A percentile compares a stretch with the other conserved stretches of the same genome.
Conservation (phyloP, 176 grass and related monocot species). For the Metroxylon sagu region DNA sequence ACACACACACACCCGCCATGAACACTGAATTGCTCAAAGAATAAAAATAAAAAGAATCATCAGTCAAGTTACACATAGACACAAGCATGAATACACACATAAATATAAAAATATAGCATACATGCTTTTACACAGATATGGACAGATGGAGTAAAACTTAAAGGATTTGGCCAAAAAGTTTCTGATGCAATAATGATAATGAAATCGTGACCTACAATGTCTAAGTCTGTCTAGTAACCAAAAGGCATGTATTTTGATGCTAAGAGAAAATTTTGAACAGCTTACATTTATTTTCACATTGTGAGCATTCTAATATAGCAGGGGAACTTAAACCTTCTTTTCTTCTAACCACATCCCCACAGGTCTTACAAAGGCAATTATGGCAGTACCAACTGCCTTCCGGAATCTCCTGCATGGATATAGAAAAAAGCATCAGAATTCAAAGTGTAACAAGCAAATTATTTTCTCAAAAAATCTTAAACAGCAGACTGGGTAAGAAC, state of each 20-base stretch:
- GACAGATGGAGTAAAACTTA: no score
- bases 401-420: slow-evolving; percentile 50
- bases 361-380: slow-evolving; percentile 59
- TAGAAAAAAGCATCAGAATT: neutral
- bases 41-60: no score
- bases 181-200: neutral
- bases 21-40: no score
- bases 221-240: neutral
- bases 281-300: slow-evolving; percentile 70
- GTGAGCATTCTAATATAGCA: slow-evolving; percentile 48
- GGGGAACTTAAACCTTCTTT: slow-evolving; percentile 37
- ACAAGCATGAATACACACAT: no score
- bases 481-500: neutral
- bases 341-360: slow-evolving; percentile 40
- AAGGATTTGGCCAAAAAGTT: no score
- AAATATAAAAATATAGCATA: no score
- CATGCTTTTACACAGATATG: no score
- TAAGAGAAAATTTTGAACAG: slow-evolving; percentile 6
- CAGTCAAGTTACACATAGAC: no score
- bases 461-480: neutral
- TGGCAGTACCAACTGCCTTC: slow-evolving; percentile 85
- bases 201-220: neutral
- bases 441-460: neutral
- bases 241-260: slow-evolving; percentile 1
- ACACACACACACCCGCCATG: neutral